Evolutionary conservation across 768 basidiomycete species (phyloP).

Genomic region (Leucogyrophana mollusca): DNA sequence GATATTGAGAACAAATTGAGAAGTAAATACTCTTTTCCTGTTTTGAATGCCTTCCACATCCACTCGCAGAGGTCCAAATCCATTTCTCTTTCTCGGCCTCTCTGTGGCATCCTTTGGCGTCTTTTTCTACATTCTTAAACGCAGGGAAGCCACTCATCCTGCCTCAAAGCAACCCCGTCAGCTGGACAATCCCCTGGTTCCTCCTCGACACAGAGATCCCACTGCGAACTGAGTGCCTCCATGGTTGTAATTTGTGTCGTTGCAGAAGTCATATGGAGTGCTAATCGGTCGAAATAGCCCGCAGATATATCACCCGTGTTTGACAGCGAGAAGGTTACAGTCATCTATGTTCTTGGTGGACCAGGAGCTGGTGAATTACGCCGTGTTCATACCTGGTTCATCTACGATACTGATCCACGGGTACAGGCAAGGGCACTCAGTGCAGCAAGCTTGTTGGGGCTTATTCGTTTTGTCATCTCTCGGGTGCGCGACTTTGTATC

Average conservation of each 20-base stretch:
- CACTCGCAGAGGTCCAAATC: constrained; percentile 51
- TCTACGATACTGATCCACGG: constrained; percentile 5
- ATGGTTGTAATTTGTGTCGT: no score
- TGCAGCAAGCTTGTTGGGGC: constrained; percentile 81
- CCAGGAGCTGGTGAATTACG: constrained; percentile 80
- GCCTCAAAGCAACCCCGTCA: constrained; percentile 61
- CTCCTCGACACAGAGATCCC: constrained; percentile 48
- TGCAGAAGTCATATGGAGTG: no score
- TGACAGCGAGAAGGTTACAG: constrained; percentile 70
- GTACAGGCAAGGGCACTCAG: constrained; percentile 92
- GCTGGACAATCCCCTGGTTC: constrained; percentile 64
- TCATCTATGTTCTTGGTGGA: constrained; percentile 94
- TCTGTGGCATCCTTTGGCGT: constrained; percentile 52
- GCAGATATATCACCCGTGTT: constrained; percentile 37
- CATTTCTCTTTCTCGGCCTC: constrained; percentile 58
- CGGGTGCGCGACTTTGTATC: constrained; percentile 51
- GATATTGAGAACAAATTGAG: no score
- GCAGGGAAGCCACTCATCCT: constrained; percentile 55
- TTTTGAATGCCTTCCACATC: constrained; percentile 16
- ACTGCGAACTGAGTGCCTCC: constrained; percentile 5
- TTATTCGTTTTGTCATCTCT: constrained; percentile 90
- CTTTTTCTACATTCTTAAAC: constrained; percentile 56
- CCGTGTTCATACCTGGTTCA: constrained; percentile 1
- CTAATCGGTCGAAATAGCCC: neutral
- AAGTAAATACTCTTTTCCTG: no score